Evolutionary conservation across 2,329 filamentous ascomycete genomes (phyloP).

Genomic region (Phaeomoniella chlamydospora): DNA sequence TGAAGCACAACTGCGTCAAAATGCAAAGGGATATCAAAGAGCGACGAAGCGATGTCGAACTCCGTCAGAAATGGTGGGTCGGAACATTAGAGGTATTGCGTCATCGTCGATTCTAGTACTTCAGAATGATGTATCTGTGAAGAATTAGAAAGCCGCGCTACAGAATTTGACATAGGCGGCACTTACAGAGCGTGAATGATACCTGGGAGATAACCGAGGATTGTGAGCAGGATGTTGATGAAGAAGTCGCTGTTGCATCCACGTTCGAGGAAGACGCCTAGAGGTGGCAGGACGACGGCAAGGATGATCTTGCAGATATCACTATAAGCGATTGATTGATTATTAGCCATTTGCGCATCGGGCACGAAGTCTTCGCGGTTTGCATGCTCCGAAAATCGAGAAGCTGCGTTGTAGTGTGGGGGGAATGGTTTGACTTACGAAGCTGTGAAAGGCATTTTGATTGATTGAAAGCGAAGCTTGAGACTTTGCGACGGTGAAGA

Average conservation of each 20-base stretch:
- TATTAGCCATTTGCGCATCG: not conserved
- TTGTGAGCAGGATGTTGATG: conserved; percentile 84
- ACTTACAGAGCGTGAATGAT: conserved; percentile 83
- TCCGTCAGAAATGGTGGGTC: conserved; percentile 5
- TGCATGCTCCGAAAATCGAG: no score
- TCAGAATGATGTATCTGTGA: conserved; percentile 67
- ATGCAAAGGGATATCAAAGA: conserved; percentile 11
- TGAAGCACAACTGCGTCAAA: not conserved
- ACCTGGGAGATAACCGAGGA: conserved; percentile 62
- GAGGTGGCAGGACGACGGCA: conserved; percentile 75
- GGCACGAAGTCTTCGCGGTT: no score
- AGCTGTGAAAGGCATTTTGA: conserved; percentile 36
- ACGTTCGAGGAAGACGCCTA: conserved; percentile 89
- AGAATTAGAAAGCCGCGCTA: conserved; percentile 7
- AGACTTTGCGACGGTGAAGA: not conserved
- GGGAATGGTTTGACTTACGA: conserved; percentile 25
- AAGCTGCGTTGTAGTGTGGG: no score
- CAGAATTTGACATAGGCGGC: not conserved
- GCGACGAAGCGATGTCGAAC: conserved; percentile 8
- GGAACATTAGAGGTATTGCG: conserved; percentile 13
- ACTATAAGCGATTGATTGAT: conserved; percentile 25
- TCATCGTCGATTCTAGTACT: conserved; percentile 49
- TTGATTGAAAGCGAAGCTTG: not conserved
- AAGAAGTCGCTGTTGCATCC: conserved; percentile 76
- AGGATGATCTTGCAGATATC: conserved; percentile 74